Evolutionary conservation across 73 alveolate species (phyloP), one percentile per base, ranked within the genome.

Genomic region (Uronychia binucleata): DNA sequence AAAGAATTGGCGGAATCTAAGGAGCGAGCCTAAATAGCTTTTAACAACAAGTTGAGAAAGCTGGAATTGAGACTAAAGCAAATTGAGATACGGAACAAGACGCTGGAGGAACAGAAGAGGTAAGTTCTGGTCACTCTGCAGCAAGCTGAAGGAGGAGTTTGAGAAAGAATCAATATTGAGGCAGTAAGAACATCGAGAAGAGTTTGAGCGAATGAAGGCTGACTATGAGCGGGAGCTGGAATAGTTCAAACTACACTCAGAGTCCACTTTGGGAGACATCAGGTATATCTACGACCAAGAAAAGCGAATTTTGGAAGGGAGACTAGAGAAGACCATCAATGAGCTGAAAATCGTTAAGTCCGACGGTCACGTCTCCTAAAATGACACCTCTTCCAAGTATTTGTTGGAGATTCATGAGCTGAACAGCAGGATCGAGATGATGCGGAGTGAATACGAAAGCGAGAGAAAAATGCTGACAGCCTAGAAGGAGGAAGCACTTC

Each of bases 291-390:
- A 74, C 75, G 84, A 83, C 34, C 60, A 83, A 34, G 90, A 83
- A 30, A 83, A 83, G 33, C 27, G 29, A n/a, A 83, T 14, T 11
- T 59, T 83, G n/a, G 78, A 83, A 33, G 26, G 26, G 28, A 83
- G 80, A 34, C 83, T 76, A 27, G 90, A 83, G 79, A 74, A 34
- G 33, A 31, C 84, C 19, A 31, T 27, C 85, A 74, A 74, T 76
- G 90, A 83, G 1, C 79, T 83, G 13, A 83, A 79, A 28, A 5
- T 46, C 19, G 67, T 19, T 19, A 46, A 46, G 67, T 19, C 19
- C 19, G 67, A 46, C 67, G 19, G n/a, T 46, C 19, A 5, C 5
- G 67, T 5, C 5, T 11, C 67, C 5, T 46, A 46, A 11, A 19
- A 19, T 46, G 67, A 46, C 19, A 19, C 67, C 19, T 46, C 67